These are phyloP conservation scores for Strigomonas culicis DNA, from an alignment of 208 protist species.

Conservation along the genomic window DNA sequence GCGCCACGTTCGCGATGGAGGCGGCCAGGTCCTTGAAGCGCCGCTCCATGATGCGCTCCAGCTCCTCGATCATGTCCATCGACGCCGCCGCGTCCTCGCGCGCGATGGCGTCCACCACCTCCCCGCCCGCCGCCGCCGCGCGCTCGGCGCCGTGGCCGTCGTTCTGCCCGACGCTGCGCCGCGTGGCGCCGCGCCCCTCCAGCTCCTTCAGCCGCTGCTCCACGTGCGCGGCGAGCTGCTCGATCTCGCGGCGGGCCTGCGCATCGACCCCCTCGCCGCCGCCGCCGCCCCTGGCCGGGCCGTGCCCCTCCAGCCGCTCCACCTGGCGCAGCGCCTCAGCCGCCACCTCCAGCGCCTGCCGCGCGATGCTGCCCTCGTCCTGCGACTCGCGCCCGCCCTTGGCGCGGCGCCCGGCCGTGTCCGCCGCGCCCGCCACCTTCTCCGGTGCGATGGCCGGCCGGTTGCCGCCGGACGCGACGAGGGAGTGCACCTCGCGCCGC, in stretches of 20 bases:
- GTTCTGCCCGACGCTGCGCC: not conserved
- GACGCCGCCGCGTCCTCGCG: conserved; percentile 71
- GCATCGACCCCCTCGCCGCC: conserved; percentile 32
- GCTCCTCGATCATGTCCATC: conserved; percentile 58
- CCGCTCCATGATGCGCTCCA: conserved; percentile 54
- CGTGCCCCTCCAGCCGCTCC: conserved; percentile 21
- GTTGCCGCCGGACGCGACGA: conserved; percentile 11
- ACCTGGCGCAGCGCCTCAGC: conserved; percentile 26
- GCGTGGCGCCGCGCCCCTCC: conserved; percentile 12
- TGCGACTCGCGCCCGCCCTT: not conserved
- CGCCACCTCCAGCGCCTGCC: conserved; percentile 3
- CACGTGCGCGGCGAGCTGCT: conserved; percentile 71
- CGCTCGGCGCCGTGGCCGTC: not conserved
- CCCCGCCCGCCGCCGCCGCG: not conserved
- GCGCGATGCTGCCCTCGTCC: too few relatives aligned
- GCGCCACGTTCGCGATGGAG: conserved; percentile 34
- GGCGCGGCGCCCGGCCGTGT: conserved; percentile 8
- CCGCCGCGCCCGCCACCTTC: conserved; percentile 2
- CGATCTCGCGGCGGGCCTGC: conserved; percentile 63
- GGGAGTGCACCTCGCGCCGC: conserved; percentile 46
- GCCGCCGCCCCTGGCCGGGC: not conserved
- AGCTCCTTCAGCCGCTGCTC: conserved; percentile 59
- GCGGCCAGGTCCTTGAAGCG: conserved; percentile 63
- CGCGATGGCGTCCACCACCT: conserved; percentile 59
- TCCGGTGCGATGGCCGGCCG: conserved; percentile 9